Base-by-base conservation (phyloP, 495 filamentous ascomycete species). In the Penicillium turbatum region DNA sequence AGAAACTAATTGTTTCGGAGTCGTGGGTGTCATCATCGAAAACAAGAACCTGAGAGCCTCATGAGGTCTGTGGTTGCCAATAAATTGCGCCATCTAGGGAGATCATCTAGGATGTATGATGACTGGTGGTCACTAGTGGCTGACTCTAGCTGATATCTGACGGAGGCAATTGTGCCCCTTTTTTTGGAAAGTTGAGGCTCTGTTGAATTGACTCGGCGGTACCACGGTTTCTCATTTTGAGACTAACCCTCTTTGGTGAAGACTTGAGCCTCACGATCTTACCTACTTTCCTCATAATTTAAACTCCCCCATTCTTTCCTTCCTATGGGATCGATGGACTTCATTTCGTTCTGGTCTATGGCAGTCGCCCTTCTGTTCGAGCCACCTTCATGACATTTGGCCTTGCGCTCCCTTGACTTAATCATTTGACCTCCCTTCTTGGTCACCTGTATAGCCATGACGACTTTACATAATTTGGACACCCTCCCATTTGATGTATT, bases 401-500 rank as follows among this genome's bases (percentile, higher is more conserved):
- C 35, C n/a, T 37, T n/a, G n/a, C n/a, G n/a, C 27, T 44, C 41
- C 41, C 21, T 27, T 15, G 41, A 30, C 11, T 9, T 16, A n/a
- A 5, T 26, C 6, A 29, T 24, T 43, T n/a, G 34, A 36, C 35
- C 26, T 21, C n/a, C 21, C 2, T 37, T 2, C 24, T 32, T 44
- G 17, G 15, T 10, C 26, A 37, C 13, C 11, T 37, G 15, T 26
- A 21, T n/a, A 51, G 51, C 59, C 56, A 68, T 70, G 60, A 37
- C 45, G 31, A 27, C 50, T 35, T 46, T 62, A 38, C 57, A 47
- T 42, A 67, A 60, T 48, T 55, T 78, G 46, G 67, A 71, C 43
- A 62, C 65, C 42, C 61, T 87, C 32, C 84, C 86, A 3, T 86
- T 84, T 63, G 86, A 88, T 69, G 72, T 87, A 9, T 70, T 86